Conservation (phyloP, 805 yeast species). For the Schwanniomyces vanrijiae region DNA sequence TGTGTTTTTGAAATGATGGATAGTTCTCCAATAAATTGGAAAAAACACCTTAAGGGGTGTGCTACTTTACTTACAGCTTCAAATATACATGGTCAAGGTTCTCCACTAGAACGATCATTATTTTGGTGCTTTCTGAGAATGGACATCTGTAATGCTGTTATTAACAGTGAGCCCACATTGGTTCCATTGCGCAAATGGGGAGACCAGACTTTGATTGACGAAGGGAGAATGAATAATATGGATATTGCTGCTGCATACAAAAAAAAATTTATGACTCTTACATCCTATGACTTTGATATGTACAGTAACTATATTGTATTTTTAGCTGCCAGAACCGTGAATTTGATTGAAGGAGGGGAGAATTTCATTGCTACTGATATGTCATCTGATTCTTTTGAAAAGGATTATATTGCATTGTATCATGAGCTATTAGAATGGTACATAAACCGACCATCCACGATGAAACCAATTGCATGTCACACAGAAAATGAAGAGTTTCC, state of each 20-base stretch:
- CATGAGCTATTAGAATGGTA: slow-evolving; percentile 4
- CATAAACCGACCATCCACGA: slow-evolving; percentile 1
- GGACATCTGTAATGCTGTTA: slow-evolving; percentile 4
- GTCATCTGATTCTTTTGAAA: background rate
- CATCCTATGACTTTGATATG: slow-evolving; percentile 14
- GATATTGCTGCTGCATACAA: background rate
- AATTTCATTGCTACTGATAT: background rate
- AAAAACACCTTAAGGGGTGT: slow-evolving; percentile 2
- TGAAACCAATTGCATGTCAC: slow-evolving; percentile 3
- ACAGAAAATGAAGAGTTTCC: slow-evolving; percentile 5
- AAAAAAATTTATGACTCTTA: background rate
- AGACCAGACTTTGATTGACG: background rate
- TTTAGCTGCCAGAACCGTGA: slow-evolving; percentile 3
- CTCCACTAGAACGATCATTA: slow-evolving; percentile 1
- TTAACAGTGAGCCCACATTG: slow-evolving; percentile 2
- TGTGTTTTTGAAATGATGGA: slow-evolving; percentile 5
- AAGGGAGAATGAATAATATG: background rate
- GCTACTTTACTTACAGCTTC: slow-evolving; percentile 1
- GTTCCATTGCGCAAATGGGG: slow-evolving; percentile 5
- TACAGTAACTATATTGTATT: slow-evolving; percentile 4
- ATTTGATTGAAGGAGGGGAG: slow-evolving; percentile 2
- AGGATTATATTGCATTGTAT: background rate
- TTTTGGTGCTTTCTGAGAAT: slow-evolving; percentile 5
- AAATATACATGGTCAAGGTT: slow-evolving; percentile 3
- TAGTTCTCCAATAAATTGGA: slow-evolving; percentile 1